These are phyloP conservation scores for Tuber aestivum DNA, from an alignment of 495 filamentous ascomycete species.

Conservation along the genomic window DNA sequence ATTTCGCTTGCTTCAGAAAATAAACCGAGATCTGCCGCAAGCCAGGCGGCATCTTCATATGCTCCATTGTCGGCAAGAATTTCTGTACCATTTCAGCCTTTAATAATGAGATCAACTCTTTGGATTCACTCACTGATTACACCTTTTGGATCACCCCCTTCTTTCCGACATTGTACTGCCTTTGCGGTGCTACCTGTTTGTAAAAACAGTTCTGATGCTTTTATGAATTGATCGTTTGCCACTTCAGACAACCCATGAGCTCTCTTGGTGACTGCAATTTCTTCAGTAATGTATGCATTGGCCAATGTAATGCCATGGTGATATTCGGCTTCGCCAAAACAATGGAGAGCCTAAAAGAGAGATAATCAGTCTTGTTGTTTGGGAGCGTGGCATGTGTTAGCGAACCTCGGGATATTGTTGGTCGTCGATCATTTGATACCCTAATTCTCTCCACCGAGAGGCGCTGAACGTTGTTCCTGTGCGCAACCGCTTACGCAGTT, in stretches of 20 bases:
- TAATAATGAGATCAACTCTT: not conserved
- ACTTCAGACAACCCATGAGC: slow-evolving; percentile 8
- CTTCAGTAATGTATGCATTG: slow-evolving; percentile 15
- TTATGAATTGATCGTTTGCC: slow-evolving; percentile 10
- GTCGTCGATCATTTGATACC: slow-evolving; percentile 26
- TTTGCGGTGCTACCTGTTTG: slow-evolving; percentile 4
- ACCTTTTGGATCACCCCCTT: slow-evolving; percentile 18
- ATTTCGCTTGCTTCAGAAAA: slow-evolving; percentile 15
- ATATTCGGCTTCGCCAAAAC: slow-evolving; percentile 18
- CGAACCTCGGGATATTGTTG: slow-evolving; percentile 24
- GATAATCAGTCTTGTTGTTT: slow-evolving; percentile 7
- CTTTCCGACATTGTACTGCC: slow-evolving; percentile 25
- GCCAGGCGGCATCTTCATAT: slow-evolving; percentile 19
- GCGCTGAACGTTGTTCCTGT: slow-evolving; percentile 10
- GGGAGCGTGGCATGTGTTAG: not conserved
- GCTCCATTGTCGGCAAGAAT: slow-evolving; percentile 17
- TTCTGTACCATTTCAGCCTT: slow-evolving; percentile 13
- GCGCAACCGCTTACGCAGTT: not conserved
- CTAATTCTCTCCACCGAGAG: slow-evolving; percentile 26
- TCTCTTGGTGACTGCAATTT: slow-evolving; percentile 4
- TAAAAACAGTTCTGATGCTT: slow-evolving; percentile 18
- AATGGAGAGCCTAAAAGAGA: slow-evolving; percentile 13
- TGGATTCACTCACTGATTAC: slow-evolving; percentile 12
- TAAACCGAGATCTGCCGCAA: not conserved
- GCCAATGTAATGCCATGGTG: slow-evolving; percentile 2